Base-by-base conservation (phyloP, 1,284 basidiomycete species). In the Bjerkandera adusta region DNA sequence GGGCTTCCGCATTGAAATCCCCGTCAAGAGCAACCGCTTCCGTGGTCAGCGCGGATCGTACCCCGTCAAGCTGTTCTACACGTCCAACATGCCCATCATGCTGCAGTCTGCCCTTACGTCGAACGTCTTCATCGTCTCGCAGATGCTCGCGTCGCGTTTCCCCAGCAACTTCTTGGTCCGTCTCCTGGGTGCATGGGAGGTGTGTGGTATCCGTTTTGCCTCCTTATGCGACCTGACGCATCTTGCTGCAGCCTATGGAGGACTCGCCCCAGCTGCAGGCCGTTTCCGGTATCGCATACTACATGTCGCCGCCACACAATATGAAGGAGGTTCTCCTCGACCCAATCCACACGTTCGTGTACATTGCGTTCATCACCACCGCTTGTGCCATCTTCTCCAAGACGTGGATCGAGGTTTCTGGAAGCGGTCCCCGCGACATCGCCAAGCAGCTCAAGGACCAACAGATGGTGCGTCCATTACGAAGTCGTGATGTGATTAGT, bases 41-140 rank as follows among this genome's bases (percentile, higher is more conserved):
- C 83, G 94, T 54, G 96, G 97, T 25, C 94, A 98, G 71, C 83
- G 93, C 40, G 94, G 91, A 38, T 83, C 84, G 29, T 99, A 97
- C 77, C 96, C 97, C 49, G 83, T 99, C 74, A 99, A 98, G 75
- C 83, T 99, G 36, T 99, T 99, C 76, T 99, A 99, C 75, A 98
- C 96, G 20, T 89, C 84, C 54, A 99, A 98, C 78, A 98, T 98
- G 96, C 95, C 96, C 54, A 99, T 99, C 77, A 99, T 99, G 96
- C 83, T 99, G 56, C 91, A 98, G 71, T 88, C 83, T 21, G 95
- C 96, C 10, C 76, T 98, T 50, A 95, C 93, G 7, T 89, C 85
- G 53, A 97, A 99, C 70, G 83, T 98, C 22, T 98, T 95, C 74
- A 92, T 99, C 67, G 81, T 99, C 63, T 92, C 86, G 36, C 97